These are phyloP conservation scores for Mortierella claussenii DNA, from an alignment of 192 early-diverging fungal species.

Conservation along the genomic window DNA sequence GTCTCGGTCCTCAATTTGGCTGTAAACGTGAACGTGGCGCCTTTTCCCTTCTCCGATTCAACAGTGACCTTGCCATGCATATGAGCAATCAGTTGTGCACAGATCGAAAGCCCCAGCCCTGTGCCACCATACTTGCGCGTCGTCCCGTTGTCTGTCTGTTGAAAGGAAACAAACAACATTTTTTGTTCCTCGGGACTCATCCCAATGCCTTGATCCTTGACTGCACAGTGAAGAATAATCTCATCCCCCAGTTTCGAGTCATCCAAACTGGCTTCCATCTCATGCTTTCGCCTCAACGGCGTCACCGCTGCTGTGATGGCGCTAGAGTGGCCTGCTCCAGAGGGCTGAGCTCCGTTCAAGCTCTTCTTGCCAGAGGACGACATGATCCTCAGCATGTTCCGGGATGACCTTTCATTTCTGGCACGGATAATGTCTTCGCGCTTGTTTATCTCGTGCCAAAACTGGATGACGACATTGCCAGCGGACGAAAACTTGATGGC, in stretches of 20 bases:
- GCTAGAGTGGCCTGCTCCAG: background rate
- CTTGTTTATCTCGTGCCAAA: conserved; percentile 19
- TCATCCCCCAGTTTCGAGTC: conserved; percentile 25
- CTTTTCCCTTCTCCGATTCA: conserved; percentile 47
- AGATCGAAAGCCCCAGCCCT: conserved; percentile 59
- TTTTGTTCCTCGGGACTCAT: conserved; percentile 49
- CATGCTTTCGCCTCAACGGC: background rate
- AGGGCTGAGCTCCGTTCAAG: background rate
- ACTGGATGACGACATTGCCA: conserved; percentile 40
- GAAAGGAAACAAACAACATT: conserved; percentile 50
- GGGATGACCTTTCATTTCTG: background rate
- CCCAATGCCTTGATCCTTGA: conserved; percentile 45
- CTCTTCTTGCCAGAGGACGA: background rate
- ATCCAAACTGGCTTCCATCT: conserved; percentile 3
- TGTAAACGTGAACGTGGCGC: conserved; percentile 53
- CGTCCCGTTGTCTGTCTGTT: conserved; percentile 48
- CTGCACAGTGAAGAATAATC: conserved; percentile 27
- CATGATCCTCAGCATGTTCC: background rate
- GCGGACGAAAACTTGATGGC: conserved; percentile 68
- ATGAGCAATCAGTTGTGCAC: conserved; percentile 52
- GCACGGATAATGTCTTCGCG: background rate
- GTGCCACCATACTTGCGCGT: conserved; percentile 55
- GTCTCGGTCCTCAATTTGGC: conserved; percentile 32
- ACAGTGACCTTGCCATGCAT: conserved; percentile 58
- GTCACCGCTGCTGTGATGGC: background rate